Evolutionary conservation across 2,329 filamentous ascomycete species (phyloP).

Genomic region (Exutisphaerella laricina): DNA sequence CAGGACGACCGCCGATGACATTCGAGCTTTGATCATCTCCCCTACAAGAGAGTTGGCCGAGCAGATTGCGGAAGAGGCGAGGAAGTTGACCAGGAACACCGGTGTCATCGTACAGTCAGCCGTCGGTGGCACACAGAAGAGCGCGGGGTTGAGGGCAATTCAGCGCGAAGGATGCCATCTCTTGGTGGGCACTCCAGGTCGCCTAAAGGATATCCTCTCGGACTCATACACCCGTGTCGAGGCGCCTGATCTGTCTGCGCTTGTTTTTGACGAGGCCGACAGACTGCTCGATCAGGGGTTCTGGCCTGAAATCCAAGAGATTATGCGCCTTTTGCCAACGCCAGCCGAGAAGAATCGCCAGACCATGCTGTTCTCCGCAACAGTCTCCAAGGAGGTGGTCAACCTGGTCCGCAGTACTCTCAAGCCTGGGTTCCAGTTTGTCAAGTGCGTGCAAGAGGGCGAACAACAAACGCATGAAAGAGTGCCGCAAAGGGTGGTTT

Average conservation of each 20-base stretch:
- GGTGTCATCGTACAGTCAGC: slow-evolving; percentile 67
- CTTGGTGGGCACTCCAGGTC: slow-evolving; percentile 83
- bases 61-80: slow-evolving; percentile 66
- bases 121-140: slow-evolving; percentile 87
- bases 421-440: slow-evolving; percentile 77
- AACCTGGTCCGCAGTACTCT: slow-evolving; percentile 71
- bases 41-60: slow-evolving; percentile 60
- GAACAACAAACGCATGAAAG: slow-evolving; percentile 79
- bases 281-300: slow-evolving; percentile 59
- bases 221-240: slow-evolving; percentile 59
- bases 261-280: slow-evolving; percentile 64
- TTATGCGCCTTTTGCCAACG: slow-evolving; percentile 54
- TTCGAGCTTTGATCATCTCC: slow-evolving; percentile 56
- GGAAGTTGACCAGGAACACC: slow-evolving; percentile 59
- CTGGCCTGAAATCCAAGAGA: slow-evolving; percentile 44
- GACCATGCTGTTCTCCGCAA: slow-evolving; percentile 93
- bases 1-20: slow-evolving; percentile 48
- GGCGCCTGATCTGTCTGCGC: slow-evolving; percentile 54
- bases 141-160: slow-evolving; percentile 59
- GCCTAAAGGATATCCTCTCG: slow-evolving; percentile 72
- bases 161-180: slow-evolving; percentile 76
- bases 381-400: slow-evolving; percentile 78
- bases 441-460: slow-evolving; percentile 78
- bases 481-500: slow-evolving; percentile 73
- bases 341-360: slow-evolving; percentile 64